These are phyloP conservation scores for Epichloe sp. DNA, from an alignment of 2,329 filamentous ascomycete species.

Conservation along the genomic window DNA sequence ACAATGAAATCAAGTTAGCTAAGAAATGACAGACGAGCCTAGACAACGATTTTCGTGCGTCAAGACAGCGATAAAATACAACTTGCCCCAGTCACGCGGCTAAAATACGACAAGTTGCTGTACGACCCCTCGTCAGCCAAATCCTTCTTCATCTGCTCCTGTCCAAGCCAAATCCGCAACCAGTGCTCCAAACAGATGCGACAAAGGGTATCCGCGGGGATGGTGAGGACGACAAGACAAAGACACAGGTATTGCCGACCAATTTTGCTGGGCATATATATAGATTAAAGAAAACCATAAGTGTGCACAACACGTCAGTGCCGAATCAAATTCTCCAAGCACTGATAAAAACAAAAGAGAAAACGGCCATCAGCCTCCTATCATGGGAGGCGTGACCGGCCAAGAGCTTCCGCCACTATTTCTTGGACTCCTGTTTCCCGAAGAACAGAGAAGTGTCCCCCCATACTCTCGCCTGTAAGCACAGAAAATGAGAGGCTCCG, in stretches of 20 bases:
- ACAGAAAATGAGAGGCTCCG: not conserved
- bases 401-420: not conserved
- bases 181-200: slow-evolving; percentile 18
- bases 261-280: slow-evolving; percentile 9
- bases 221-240: slow-evolving; percentile 12
- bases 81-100: slow-evolving; percentile 20
- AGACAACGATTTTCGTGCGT: slow-evolving; percentile 15
- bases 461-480: not conserved
- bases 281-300: slow-evolving; percentile 10
- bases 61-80: slow-evolving; percentile 19
- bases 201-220: slow-evolving; percentile 16
- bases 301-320: slow-evolving; percentile 7
- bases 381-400: not conserved
- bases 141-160: slow-evolving; percentile 20
- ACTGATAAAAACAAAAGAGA: slow-evolving; percentile 9
- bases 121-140: slow-evolving; percentile 15
- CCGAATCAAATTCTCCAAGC: not conserved
- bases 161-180: slow-evolving; percentile 20
- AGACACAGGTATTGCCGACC: slow-evolving; percentile 5
- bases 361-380: slow-evolving; percentile 3
- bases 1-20: slow-evolving; percentile 26
- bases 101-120: slow-evolving; percentile 29
- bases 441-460: not conserved
- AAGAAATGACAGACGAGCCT: slow-evolving; percentile 24
- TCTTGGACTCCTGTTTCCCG: not conserved